Percentiles rank a stretch among this genome's conserved stretches.
phyloP scores from a whole-genome alignment of 257 asterid species.

The Knoxia roxburghii region DNA sequence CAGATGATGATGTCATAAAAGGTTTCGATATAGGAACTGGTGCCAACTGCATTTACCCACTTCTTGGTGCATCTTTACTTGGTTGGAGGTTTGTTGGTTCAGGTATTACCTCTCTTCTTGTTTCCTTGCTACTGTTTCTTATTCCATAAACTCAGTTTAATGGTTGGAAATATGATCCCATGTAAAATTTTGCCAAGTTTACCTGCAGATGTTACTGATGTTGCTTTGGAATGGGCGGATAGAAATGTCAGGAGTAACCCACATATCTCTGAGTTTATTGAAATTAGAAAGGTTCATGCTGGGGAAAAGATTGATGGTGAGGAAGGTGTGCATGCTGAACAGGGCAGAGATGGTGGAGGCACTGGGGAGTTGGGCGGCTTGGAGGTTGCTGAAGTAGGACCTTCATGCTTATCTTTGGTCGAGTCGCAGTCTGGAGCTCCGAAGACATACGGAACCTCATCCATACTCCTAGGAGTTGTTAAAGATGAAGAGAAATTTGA shows the following conservation, averaged over 20 bases:
- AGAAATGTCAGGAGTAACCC: conserved; percentile 69
- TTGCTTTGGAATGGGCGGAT: conserved; percentile 88
- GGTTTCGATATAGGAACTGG: conserved; percentile 98
- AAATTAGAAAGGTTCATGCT: conserved; percentile 53
- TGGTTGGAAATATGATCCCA: neutral
- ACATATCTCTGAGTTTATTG: conserved; percentile 61
- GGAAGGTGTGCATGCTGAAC: conserved; percentile 23
- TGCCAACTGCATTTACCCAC: conserved; percentile 93
- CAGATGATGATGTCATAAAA: conserved; percentile 28
- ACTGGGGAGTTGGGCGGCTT: conserved; percentile 9
- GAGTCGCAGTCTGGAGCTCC: conserved; percentile 16
- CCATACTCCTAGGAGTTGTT: conserved; percentile 65
- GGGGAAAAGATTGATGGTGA: conserved; percentile 11
- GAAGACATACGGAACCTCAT: conserved; percentile 38
- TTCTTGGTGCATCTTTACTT: conserved; percentile 91
- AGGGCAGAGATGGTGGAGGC: conserved; percentile 19
- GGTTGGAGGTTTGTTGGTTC: conserved; percentile 95
- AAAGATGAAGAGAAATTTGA: conserved; percentile 72
- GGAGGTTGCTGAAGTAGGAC: conserved; percentile 17
- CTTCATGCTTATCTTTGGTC: conserved; percentile 15
- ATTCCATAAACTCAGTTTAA: neutral
- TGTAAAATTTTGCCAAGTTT: conserved; percentile 3
- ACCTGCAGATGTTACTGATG: conserved; percentile 70
- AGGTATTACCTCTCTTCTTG: conserved; percentile 32
- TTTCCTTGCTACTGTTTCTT: neutral